Conservation (phyloP, 495 filamentous ascomycete genomes). For the Parachaetomium inaequale region DNA sequence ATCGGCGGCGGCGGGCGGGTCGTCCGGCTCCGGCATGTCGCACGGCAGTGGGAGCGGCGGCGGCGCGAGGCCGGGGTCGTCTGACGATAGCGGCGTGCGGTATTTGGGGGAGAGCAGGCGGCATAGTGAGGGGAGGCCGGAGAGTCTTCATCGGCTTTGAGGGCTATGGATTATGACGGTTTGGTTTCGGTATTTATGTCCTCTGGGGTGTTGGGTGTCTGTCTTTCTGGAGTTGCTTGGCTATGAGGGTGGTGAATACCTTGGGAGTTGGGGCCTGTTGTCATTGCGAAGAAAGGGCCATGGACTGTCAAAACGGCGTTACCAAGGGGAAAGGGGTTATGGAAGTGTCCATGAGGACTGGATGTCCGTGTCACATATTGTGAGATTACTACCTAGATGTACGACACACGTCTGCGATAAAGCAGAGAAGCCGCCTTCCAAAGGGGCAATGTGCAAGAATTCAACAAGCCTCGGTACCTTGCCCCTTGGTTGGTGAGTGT, state of each 20-base stretch:
- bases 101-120: background rate
- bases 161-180: background rate
- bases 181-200: background rate
- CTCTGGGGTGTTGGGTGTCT: background rate
- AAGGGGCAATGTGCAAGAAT: background rate
- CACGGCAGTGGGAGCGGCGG: background rate
- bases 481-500: background rate
- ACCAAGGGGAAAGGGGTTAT: background rate
- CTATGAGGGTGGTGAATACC: background rate
- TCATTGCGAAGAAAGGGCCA: background rate
- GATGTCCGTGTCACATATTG: background rate
- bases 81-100: background rate
- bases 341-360: background rate
- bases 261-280: background rate
- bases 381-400: background rate
- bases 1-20: conserved; percentile 1
- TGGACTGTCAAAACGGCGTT: background rate
- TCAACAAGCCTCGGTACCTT: background rate
- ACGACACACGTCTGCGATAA: background rate
- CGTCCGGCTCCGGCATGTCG: background rate
- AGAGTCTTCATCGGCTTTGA: conserved; percentile 18
- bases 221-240: background rate
- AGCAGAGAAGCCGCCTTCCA: too few relatives aligned
- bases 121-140: conserved; percentile 22
- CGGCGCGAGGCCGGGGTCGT: background rate